Evolutionary conservation across 1,139 yeast species (phyloP).

Genomic region (Nakaseomyces delphensis): DNA sequence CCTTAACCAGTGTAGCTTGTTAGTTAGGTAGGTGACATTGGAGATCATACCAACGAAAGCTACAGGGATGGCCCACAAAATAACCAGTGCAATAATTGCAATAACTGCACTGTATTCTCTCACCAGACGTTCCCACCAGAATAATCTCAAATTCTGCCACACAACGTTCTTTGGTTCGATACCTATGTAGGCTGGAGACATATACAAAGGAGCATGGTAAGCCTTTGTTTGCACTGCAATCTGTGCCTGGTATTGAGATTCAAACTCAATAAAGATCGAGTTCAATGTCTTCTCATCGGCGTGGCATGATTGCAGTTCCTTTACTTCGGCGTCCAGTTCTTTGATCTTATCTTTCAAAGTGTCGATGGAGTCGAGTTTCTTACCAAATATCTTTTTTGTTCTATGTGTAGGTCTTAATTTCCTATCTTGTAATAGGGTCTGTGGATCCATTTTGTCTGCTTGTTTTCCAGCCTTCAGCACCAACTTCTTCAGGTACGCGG

Average conservation of each 20-base stretch:
- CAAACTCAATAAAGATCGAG: slow-evolving; percentile 62
- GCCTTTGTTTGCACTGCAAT: slow-evolving; percentile 47
- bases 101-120: slow-evolving; percentile 47
- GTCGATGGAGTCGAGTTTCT: slow-evolving; percentile 37
- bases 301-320: slow-evolving; percentile 23
- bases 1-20: slow-evolving; percentile 51
- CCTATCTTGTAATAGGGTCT: slow-evolving; percentile 45
- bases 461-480: slow-evolving; percentile 46
- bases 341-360: slow-evolving; percentile 22
- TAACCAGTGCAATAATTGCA: slow-evolving; percentile 47
- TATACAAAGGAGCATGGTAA: slow-evolving; percentile 29
- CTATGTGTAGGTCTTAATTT: slow-evolving; percentile 45
- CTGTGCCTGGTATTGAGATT: slow-evolving; percentile 62
- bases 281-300: slow-evolving; percentile 45
- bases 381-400: slow-evolving; percentile 47
- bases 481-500: slow-evolving; percentile 48
- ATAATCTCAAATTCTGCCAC: slow-evolving; percentile 57
- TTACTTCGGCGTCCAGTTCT: slow-evolving; percentile 2
- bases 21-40: slow-evolving; percentile 55
- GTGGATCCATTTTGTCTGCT: slow-evolving; percentile 22
- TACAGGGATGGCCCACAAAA: slow-evolving; percentile 86
- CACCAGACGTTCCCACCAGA: slow-evolving; percentile 47
- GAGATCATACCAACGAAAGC: slow-evolving; percentile 77
- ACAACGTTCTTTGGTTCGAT: slow-evolving; percentile 52
- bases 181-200: slow-evolving; percentile 48